Percentiles rank a stretch among this genome's conserved stretches.
Evolutionary conservation across 2,329 filamentous ascomycete genomes (phyloP).

Genomic region (Xylariaceae sp.): DNA sequence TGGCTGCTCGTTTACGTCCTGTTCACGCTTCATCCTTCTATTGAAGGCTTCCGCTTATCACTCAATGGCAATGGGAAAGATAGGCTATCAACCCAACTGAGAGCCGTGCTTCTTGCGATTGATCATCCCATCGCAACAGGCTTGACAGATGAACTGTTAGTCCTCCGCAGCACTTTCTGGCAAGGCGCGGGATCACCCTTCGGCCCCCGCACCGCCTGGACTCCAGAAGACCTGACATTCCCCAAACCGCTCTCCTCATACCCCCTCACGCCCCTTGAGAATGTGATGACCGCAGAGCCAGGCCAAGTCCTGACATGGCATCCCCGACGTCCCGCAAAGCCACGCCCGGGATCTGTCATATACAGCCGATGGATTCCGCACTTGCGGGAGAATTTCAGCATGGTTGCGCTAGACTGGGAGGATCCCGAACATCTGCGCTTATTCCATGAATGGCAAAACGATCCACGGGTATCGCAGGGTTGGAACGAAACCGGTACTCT

Average conservation of each 20-base stretch:
- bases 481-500: slow-evolving; percentile 79
- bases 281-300: slow-evolving; percentile 41
- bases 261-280: slow-evolving; percentile 48
- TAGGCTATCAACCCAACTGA: slow-evolving; percentile 37
- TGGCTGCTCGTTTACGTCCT: slow-evolving; percentile 54
- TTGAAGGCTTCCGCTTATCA: slow-evolving; percentile 48
- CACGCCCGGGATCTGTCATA: slow-evolving; percentile 64
- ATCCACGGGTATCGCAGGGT: slow-evolving; percentile 74
- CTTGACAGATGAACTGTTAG: slow-evolving; percentile 34
- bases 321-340: slow-evolving; percentile 70
- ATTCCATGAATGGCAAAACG: slow-evolving; percentile 81
- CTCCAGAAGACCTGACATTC: slow-evolving; percentile 42
- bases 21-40: slow-evolving; percentile 48
- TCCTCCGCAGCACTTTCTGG: slow-evolving; percentile 62
- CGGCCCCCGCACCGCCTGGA: slow-evolving; percentile 62
- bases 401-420: slow-evolving; percentile 68
- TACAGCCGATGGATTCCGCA: slow-evolving; percentile 80
- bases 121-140: slow-evolving; percentile 42
- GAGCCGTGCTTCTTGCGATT: slow-evolving; percentile 47
- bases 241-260: slow-evolving; percentile 42
- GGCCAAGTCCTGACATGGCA: slow-evolving; percentile 50
- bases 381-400: slow-evolving; percentile 72
- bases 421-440: slow-evolving; percentile 63
- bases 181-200: slow-evolving; percentile 68
- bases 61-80: slow-evolving; percentile 40